Evolutionary conservation across 2,329 filamentous ascomycete species (phyloP), one percentile per base, ranked within the genome.

Genomic region (Neofusicoccum laricinum): DNA sequence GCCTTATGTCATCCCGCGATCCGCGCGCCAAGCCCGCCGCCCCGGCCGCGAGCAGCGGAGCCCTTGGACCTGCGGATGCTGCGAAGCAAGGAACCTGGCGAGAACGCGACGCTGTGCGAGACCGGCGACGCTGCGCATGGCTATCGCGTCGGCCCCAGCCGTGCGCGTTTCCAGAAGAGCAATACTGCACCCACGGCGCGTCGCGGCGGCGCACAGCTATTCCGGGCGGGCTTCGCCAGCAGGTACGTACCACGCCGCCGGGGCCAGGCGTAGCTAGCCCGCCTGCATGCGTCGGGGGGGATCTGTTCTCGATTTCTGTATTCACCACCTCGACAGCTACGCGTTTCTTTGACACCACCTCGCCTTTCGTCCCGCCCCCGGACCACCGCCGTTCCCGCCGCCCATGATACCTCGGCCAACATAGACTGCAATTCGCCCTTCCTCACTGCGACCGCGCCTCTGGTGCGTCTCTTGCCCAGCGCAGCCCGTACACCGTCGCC

Each of bases 321-420:
- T 45, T 8, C 91, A 82, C 88, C 82, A 89, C 94, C 93, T 85
- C 93, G 88, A 63, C 38, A 34, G 25, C 25, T 30, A 53, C n/a
- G n/a, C 48, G 43, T 41, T 43, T n/a, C 55, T 57, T 45, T 53
- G 41, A 40, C 61, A 49, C 48, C 48, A 38, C 53, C 46, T 14
- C 61, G 49, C 40, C 45, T 40, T 21, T 36, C 17, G 21, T 40
- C 43, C 65, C 40, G 32, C 63, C 38, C 25, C 46, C 41, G n/a
- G 41, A 36, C 21, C 61, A 46, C n/a, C 25, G 40, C 32, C 36
- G 36, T 32, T 36, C 12, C 25, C 17, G 19, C 63, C 63, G 63
- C 43, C 25, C 45, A 63, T 63, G 61, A 53, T 53, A 45, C 25
- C 19, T 36, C 48, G 11, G 15, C 19, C 48, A 34, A 14, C n/a